Evolutionary conservation across 768 basidiomycete species (phyloP), one percentile per base, ranked within the genome.

Genomic region (Guyanaporus albipodus): DNA sequence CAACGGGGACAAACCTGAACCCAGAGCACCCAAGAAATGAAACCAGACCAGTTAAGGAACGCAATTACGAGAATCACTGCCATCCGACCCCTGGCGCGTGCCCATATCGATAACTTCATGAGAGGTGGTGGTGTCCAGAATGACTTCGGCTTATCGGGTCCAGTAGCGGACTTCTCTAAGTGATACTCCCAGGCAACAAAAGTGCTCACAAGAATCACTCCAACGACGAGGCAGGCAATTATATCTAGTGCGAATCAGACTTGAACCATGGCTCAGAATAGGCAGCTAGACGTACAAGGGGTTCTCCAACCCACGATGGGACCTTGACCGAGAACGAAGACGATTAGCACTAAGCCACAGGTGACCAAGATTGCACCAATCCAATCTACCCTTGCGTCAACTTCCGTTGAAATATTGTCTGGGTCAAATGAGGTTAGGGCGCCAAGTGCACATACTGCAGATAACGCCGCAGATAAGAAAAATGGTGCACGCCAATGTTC

Each of bases 281-380:
- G 21, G 18, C 32, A 15, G 21, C 23, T 22, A 15, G 0, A 52
- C 78, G 47, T 52, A 82, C 80, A 79, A 5, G 69, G 54, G 4
- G 83, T 83, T 9, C 61, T 67, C 86, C 86, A 91, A 8, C 78
- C 76, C 4, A 80, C 83, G 15, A 73, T 66, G n/a, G 73, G 73
- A 6, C 80, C 87, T 52, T 87, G 78, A 38, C 82, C 79, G 4
- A 93, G 74, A 0, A 83, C 81, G 55, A 90, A 91, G 8, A 84
- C 73, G 50, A 92, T 72, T 0, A 91, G 66, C 2, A 85, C 76
- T 26, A 91, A 67, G 0, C 85, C 87, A 1, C 69, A 61, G 0
- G 87, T 88, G 44, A 80, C 66, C 12, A 91, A 62, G 14, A 74
- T 62, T 0, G 83, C 85, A 3, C 91, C 91, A 17, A 87, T 63